Evolutionary conservation across 2,329 filamentous ascomycete species (phyloP).

Genomic region (Paecilomyces sp.): DNA sequence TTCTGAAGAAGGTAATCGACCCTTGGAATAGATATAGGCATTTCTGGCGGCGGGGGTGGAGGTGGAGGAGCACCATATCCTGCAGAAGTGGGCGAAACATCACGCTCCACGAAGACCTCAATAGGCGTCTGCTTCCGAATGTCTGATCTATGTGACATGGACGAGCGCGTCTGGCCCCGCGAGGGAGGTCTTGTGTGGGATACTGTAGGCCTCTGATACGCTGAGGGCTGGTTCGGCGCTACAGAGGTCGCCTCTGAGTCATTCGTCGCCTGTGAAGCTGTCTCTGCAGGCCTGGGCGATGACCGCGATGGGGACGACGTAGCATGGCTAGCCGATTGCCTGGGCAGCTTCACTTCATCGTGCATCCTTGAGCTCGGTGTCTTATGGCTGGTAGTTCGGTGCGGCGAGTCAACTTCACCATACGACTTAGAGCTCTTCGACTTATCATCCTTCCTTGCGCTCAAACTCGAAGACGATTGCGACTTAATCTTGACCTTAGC

Average conservation of each 20-base stretch:
- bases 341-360: conserved; percentile 25
- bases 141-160: conserved; percentile 17
- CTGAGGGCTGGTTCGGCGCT: conserved; percentile 35
- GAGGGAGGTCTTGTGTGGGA: conserved; percentile 28
- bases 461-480: conserved; percentile 33
- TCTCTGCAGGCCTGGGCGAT: conserved; percentile 26
- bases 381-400: conserved; percentile 28
- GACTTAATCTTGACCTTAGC: conserved; percentile 29
- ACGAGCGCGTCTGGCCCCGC: conserved; percentile 25
- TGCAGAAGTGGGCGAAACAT: conserved; percentile 19
- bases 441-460: conserved; percentile 30
- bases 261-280: conserved; percentile 26
- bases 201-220: conserved; percentile 17
- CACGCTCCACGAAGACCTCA: conserved; percentile 29
- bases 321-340: conserved; percentile 22
- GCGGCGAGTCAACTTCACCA: conserved; percentile 24
- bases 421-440: conserved; percentile 29
- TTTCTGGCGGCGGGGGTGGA: conserved; percentile 65
- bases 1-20: conserved; percentile 91
- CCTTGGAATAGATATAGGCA: conserved; percentile 62
- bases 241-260: conserved; percentile 42
- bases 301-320: conserved; percentile 28
- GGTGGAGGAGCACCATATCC: conserved; percentile 50
- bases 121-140: conserved; percentile 21
- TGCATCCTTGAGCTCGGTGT: conserved; percentile 25